phyloP scores from a whole-genome alignment of 495 filamentous ascomycete genomes.

The Penicillium parvum region DNA sequence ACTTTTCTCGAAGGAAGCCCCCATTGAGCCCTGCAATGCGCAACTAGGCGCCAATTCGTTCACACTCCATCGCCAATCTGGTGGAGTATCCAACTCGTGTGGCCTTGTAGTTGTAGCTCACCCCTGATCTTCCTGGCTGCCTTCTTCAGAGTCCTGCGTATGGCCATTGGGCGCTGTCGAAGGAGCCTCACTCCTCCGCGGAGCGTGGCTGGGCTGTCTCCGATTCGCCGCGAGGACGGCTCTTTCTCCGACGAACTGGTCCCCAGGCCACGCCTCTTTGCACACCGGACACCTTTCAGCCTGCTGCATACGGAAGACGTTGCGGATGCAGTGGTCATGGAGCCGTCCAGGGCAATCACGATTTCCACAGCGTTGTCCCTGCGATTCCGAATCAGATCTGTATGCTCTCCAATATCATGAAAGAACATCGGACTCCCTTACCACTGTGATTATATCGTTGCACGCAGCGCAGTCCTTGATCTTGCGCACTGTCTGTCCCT shows the following conservation, averaged over 20 bases:
- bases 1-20: not conserved
- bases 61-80: too few relatives aligned
- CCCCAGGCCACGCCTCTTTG: slow-evolving; percentile 64
- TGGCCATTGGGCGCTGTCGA: slow-evolving; percentile 9
- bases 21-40: not conserved
- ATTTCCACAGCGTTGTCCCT: slow-evolving; percentile 77
- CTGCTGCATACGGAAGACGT: slow-evolving; percentile 63
- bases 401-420: not conserved
- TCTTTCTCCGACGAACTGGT: slow-evolving; percentile 76
- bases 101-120: not conserved
- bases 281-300: slow-evolving; percentile 71
- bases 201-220: slow-evolving; percentile 26
- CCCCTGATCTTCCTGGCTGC: slow-evolving; percentile 11
- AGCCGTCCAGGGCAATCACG: slow-evolving; percentile 63
- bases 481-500: slow-evolving; percentile 40
- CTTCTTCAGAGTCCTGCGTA: slow-evolving; percentile 4
- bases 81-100: not conserved
- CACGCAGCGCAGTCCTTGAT: slow-evolving; percentile 90
- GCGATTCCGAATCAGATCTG: slow-evolving; percentile 6
- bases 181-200: slow-evolving; percentile 7
- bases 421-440: slow-evolving; percentile 29
- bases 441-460: slow-evolving; percentile 81
- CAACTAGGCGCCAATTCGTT: not conserved
- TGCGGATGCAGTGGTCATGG: slow-evolving; percentile 71
- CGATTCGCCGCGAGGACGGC: slow-evolving; percentile 46